These are phyloP conservation scores for Porogramme epimiltina DNA, from an alignment of 1,284 basidiomycete species.

Conservation along the genomic window DNA sequence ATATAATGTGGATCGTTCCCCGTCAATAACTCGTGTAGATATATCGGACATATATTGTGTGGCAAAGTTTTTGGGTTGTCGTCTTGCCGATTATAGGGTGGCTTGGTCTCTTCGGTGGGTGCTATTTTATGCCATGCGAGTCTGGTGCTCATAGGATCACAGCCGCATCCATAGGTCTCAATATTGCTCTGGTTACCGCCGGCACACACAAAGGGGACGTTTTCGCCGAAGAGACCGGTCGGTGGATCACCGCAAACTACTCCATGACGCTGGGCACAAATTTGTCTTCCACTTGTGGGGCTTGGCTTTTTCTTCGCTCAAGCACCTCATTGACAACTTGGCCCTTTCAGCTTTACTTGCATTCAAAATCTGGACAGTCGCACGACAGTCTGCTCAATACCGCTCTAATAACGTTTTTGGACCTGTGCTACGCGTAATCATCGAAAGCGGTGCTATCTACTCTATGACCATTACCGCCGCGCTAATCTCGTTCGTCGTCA, in stretches of 20 bases:
- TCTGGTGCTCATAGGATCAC: constrained; percentile 25
- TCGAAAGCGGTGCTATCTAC: constrained; percentile 37
- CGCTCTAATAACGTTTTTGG: constrained; percentile 21
- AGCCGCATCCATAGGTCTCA: constrained; percentile 18
- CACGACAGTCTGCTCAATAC: constrained; percentile 22
- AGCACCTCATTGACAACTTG: neutral
- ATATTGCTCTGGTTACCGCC: constrained; percentile 16
- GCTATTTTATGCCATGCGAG: constrained; percentile 33
- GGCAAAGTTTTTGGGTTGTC: constrained; percentile 25
- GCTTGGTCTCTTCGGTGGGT: constrained; percentile 27
- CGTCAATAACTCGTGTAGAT: constrained; percentile 19
- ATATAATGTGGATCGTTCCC: neutral
- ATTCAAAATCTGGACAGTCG: constrained; percentile 30
- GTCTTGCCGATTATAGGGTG: constrained; percentile 28
- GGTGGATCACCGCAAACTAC: constrained; percentile 36
- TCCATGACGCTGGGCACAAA: constrained; percentile 33
- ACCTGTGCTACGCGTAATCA: constrained; percentile 32
- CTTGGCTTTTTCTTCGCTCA: neutral
- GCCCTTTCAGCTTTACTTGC: constrained; percentile 26
- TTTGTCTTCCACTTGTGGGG: constrained; percentile 32
- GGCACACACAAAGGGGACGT: constrained; percentile 21
- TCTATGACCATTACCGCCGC: constrained; percentile 34
- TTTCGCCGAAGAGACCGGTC: constrained; percentile 23
- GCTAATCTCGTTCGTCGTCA: constrained; percentile 33
- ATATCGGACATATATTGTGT: constrained; percentile 32